Conservation (phyloP, 495 filamentous ascomycete genomes). For the Neurospora discreta region DNA sequence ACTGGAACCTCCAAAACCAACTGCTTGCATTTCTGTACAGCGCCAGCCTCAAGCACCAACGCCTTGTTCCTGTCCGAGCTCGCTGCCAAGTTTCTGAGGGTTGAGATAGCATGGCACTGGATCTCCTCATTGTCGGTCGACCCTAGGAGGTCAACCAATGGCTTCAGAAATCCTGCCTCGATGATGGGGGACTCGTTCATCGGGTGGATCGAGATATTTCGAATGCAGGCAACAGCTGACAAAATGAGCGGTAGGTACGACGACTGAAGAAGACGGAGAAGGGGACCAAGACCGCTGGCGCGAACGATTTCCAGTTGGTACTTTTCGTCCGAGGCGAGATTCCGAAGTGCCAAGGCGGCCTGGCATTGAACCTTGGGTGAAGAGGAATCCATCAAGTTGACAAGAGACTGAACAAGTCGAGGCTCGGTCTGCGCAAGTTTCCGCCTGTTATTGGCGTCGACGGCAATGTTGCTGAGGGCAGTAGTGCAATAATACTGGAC, state of each 20-base stretch:
- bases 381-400: slow-evolving; percentile 92
- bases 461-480: slow-evolving; percentile 94
- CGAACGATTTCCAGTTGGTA: slow-evolving; percentile 97
- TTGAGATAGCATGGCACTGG: slow-evolving; percentile 97
- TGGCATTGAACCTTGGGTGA: slow-evolving; percentile 98
- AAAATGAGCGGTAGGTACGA: slow-evolving; percentile 92
- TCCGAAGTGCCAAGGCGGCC: slow-evolving; percentile 85
- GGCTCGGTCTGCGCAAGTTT: slow-evolving; percentile 81
- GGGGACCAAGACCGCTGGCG: slow-evolving; percentile 68
- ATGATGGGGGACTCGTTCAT: slow-evolving; percentile 98
- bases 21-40: slow-evolving; percentile 97
- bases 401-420: slow-evolving; percentile 81
- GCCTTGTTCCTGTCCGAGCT: slow-evolving; percentile 97
- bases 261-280: slow-evolving; percentile 83
- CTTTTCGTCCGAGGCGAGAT: slow-evolving; percentile 94
- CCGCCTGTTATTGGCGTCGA: slow-evolving; percentile 82
- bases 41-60: slow-evolving; percentile 87
- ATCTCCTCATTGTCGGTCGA: slow-evolving; percentile 98
- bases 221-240: slow-evolving; percentile 94
- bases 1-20: slow-evolving; percentile 87
- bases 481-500: slow-evolving; percentile 99
- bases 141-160: slow-evolving; percentile 84
- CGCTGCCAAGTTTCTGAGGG: slow-evolving; percentile 86
- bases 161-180: slow-evolving; percentile 89
- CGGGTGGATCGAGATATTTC: slow-evolving; percentile 98